Evolutionary conservation across 2,329 filamentous ascomycete genomes (phyloP), one percentile per base, ranked within the genome.

Genomic region (Neofusicoccum parvum): DNA sequence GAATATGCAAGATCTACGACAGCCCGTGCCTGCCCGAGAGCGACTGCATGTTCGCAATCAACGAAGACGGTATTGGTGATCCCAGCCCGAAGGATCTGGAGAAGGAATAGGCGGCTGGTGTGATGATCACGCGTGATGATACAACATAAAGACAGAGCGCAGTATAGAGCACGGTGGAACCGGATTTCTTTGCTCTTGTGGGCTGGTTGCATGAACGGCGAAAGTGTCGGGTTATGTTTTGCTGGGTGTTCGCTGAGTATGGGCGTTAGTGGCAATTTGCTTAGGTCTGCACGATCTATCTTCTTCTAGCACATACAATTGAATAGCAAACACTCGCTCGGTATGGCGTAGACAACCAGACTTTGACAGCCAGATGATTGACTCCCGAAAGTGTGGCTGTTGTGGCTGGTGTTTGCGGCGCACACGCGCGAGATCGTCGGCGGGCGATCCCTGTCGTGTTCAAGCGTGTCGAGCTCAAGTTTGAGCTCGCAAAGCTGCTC

Each of bases 1-100:
- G 95, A 82, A 92, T 99, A 70, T 97, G 95, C 82, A 99, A 98
- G 84, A 99, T 99, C 68, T 99, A 99, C 76, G 96, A 99, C 80
- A 98, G 94, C 72, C 95, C 95, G 1, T 99, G 95, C 79, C 82
- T 99, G 69, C 95, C 95, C 0, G 95, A 99, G 81, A 96, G 92
- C 72, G 96, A 99, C 78, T 96, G 92, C 75, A 80, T 98, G 71
- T 99, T 99, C 80, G 94, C 95, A 53, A 99, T 99, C 76, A 92
- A 92, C 65, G 96, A 98, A 79, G 93, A 97, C 76, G 95, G 95
- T 49, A 99, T 99, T 74, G 92, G 92, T 34, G 95, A 99, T 76
- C 95, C 95, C 50, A 92, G 90, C 66, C 94, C 95, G 51, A 99
- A 99, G 83, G 95, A 99, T 73, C 79, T 94, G 76, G 94, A 98